A percentile compares a stretch with the other conserved stretches of the same genome.
phyloP scores from a whole-genome alignment of 1,284 basidiomycete genomes.

The Moesziomyces sp. region DNA sequence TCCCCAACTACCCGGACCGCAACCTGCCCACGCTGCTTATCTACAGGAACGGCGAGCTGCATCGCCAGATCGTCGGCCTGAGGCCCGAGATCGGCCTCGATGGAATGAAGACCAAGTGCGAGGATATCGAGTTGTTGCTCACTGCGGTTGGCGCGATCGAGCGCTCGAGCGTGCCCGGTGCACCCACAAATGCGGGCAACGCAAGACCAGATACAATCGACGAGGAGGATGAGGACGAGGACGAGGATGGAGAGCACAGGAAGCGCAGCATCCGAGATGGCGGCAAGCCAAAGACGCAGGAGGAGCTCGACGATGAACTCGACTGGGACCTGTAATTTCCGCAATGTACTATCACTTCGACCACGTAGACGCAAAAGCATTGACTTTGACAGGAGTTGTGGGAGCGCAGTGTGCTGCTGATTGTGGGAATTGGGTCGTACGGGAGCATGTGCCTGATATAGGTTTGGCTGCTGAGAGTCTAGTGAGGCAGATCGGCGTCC shows the following conservation, averaged over 20 bases:
- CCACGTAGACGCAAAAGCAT: not conserved
- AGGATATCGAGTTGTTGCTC: slow-evolving; percentile 69
- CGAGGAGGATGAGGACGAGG: slow-evolving; percentile 26
- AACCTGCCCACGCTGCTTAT: slow-evolving; percentile 91
- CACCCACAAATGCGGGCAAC: slow-evolving; percentile 20
- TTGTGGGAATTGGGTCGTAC: no score
- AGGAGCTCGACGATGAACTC: slow-evolving; percentile 63
- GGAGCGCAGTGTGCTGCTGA: no score
- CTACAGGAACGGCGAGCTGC: slow-evolving; percentile 89
- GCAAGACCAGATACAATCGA: slow-evolving; percentile 27
- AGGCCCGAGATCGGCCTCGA: slow-evolving; percentile 73
- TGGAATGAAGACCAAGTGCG: slow-evolving; percentile 80
- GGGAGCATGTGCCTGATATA: no score
- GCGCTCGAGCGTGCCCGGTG: slow-evolving; percentile 43
- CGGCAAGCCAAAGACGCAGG: slow-evolving; percentile 48
- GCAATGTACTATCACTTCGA: slow-evolving; percentile 1
- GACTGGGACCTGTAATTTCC: slow-evolving; percentile 62
- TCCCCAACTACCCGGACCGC: slow-evolving; percentile 91
- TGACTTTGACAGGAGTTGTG: no score
- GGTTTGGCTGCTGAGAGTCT: no score
- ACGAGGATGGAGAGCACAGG: slow-evolving; percentile 14
- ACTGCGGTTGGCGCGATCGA: slow-evolving; percentile 63
- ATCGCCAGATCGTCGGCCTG: slow-evolving; percentile 82
- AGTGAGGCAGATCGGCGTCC: no score
- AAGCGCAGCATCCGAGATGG: slow-evolving; percentile 27